Base-by-base conservation (phyloP, 2,329 filamentous ascomycete species). In the Zarea fungicola region DNA sequence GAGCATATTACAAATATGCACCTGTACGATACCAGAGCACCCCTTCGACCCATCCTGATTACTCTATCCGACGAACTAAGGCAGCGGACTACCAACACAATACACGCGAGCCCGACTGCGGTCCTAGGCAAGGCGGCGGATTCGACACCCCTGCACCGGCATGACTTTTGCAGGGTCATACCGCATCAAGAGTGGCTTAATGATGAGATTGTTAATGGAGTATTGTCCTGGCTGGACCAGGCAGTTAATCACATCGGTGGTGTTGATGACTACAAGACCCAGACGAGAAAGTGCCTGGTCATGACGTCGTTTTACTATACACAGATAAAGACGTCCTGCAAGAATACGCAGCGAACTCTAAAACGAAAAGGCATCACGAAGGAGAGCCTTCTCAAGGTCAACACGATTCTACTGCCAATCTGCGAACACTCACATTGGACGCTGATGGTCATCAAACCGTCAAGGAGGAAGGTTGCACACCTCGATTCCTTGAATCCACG, bases 121-220 rank as follows among this genome's bases (percentile, higher is more conserved):
- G 64, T 63, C 42, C 62, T 80, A 43, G 72, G 70, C 50, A 71
- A 62, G 46, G 74, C 76, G 9, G 64, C 67, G 6, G 76, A 78
- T 52, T 74, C 76, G 2, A 70, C 70, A 3, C 69, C 76, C 11
- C 65, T 87, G 14, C 58, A 59, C 25, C 61, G 59, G 6, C 77
- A 80, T 45, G 84, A 88, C 59, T 84, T 89, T 57, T 70, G 67
- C n/a, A 84, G 76, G 40, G 66, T 90, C 7, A 71, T 84, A 14
- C 70, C 71, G 16, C 63, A 69, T 8, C 72, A 66, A 1, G 72
- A 72, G 23, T 92, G 87, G 87, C 74, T 92, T 6, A 90, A 91
- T 54, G 87, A 91, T 62, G 83, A 87, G 56, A 79, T 86, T 43
- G 79, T 92, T 56, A 87, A 89, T 56, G 78, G 79, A 13, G 79